These are phyloP conservation scores for Blastocystis hominis DNA, from an alignment of 352 stramenopile genomes.

Conservation along the genomic window DNA sequence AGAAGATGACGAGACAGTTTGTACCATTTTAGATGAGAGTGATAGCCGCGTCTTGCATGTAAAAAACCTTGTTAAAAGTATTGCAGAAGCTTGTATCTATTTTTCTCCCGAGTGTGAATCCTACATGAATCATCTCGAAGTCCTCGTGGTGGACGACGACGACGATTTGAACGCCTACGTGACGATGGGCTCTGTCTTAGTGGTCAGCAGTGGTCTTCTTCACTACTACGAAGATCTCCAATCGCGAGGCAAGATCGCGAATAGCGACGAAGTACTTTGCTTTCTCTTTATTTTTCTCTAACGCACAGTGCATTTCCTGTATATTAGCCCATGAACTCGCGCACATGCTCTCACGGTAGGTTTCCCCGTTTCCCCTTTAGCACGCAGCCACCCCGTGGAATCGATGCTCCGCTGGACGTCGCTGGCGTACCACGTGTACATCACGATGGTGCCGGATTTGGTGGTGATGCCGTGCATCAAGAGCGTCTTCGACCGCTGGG, in stretches of 20 bases:
- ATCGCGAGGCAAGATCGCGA: slow-evolving; percentile 1
- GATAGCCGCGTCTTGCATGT: slow-evolving; percentile 8
- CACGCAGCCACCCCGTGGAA: slow-evolving; percentile 37
- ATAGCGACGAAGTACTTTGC: slow-evolving; percentile 9
- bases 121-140: slow-evolving; percentile 40
- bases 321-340: slow-evolving; percentile 24
- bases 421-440: slow-evolving; percentile 48
- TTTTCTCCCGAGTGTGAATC: slow-evolving; percentile 42
- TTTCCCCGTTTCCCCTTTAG: neutral
- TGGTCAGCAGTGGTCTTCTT: slow-evolving; percentile 23
- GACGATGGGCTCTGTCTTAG: slow-evolving; percentile 42
- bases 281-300: neutral
- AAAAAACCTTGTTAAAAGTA: neutral
- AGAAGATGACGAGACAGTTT: neutral
- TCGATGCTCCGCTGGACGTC: slow-evolving; percentile 33
- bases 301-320: slow-evolving; percentile 22
- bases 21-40: neutral
- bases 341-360: slow-evolving; percentile 22
- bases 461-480: slow-evolving; percentile 36
- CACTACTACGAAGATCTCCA: slow-evolving; percentile 16
- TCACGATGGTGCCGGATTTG: slow-evolving; percentile 32
- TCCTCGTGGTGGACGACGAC: slow-evolving; percentile 16
- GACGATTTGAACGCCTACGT: slow-evolving; percentile 50
- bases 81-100: slow-evolving; percentile 27
- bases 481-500: neutral